Percentiles rank a stretch among this genome's conserved stretches.
phyloP scores from a whole-genome alignment of 2,329 filamentous ascomycete genomes.

The Xylariales sp. region DNA sequence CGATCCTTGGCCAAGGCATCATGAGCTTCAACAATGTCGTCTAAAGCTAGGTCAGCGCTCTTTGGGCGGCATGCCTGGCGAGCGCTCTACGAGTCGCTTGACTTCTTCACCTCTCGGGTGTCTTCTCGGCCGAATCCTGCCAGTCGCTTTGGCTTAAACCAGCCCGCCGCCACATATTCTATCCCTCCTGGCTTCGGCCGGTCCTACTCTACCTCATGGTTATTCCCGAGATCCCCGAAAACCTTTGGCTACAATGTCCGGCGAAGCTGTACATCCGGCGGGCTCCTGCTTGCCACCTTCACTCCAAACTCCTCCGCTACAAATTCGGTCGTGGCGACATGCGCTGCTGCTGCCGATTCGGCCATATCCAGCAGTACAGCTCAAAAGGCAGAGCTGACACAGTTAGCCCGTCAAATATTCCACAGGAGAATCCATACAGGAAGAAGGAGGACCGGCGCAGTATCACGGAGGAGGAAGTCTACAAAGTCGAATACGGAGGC shows the following conservation, averaged over 20 bases:
- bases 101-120: slow-evolving; percentile 17
- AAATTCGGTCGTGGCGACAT: slow-evolving; percentile 32
- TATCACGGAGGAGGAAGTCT: slow-evolving; percentile 23
- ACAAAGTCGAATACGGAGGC: slow-evolving; percentile 23
- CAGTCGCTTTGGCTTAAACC: slow-evolving; percentile 14
- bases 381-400: slow-evolving; percentile 26
- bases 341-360: slow-evolving; percentile 33
- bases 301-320: slow-evolving; percentile 33
- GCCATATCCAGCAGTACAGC: slow-evolving; percentile 18
- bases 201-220: slow-evolving; percentile 20
- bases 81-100: slow-evolving; percentile 22
- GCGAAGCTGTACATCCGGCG: slow-evolving; percentile 50
- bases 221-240: slow-evolving; percentile 21
- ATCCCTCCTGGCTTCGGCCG: slow-evolving; percentile 12
- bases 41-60: slow-evolving; percentile 24
- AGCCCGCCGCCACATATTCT: slow-evolving; percentile 13
- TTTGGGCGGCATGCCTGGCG: slow-evolving; percentile 25
- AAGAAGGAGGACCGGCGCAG: slow-evolving; percentile 14
- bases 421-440: slow-evolving; percentile 24
- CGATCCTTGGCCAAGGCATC: slow-evolving; percentile 21
- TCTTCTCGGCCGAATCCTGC: slow-evolving; percentile 15
- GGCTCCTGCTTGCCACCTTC: slow-evolving; percentile 46
- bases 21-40: slow-evolving; percentile 24
- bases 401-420: slow-evolving; percentile 33
- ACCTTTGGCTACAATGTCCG: slow-evolving; percentile 35